phyloP scores from a whole-genome alignment of 108 stramenopile species.

The Cyclotella sp. region DNA sequence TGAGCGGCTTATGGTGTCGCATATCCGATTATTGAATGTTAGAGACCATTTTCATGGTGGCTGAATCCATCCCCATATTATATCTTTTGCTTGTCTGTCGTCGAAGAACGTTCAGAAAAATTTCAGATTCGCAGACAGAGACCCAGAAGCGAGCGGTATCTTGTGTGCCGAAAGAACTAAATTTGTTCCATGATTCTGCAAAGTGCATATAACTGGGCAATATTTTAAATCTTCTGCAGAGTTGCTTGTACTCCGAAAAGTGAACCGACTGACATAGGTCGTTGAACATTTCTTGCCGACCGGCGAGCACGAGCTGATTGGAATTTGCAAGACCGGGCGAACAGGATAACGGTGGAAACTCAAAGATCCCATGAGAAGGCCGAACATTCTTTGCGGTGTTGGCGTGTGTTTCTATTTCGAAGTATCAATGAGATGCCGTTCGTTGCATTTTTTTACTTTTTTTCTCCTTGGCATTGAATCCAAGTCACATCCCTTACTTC shows the following conservation, averaged over 20 bases:
- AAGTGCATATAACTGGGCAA: constrained; percentile 78
- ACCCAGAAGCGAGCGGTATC: constrained; percentile 1
- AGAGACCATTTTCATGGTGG: constrained; percentile 48
- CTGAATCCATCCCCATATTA: constrained; percentile 49
- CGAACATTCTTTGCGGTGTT: too few species aligned
- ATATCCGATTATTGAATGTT: constrained; percentile 53
- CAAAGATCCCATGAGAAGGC: too few species aligned
- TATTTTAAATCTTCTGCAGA: constrained; percentile 61
- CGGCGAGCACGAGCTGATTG: too few species aligned
- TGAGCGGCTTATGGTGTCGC: constrained; percentile 57
- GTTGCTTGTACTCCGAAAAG: constrained; percentile 79
- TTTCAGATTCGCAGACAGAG: constrained; percentile 25
- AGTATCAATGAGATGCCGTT: too few species aligned
- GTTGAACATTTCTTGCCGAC: constrained; percentile 71
- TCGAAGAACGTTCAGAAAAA: constrained; percentile 55
- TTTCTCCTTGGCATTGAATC: too few species aligned
- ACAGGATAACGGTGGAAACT: too few species aligned
- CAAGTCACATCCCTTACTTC: too few species aligned
- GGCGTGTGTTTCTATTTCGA: too few species aligned
- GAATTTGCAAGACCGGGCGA: too few species aligned
- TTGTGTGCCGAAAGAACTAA: background rate
- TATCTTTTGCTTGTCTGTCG: constrained; percentile 51
- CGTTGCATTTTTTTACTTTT: too few species aligned
- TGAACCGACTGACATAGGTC: constrained; percentile 58
- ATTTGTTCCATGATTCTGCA: constrained; percentile 27